A percentile compares a stretch with the other conserved stretches of the same genome.
Evolutionary conservation across 208 protist species (phyloP).

Genomic region (Leishmania amazonensis): DNA sequence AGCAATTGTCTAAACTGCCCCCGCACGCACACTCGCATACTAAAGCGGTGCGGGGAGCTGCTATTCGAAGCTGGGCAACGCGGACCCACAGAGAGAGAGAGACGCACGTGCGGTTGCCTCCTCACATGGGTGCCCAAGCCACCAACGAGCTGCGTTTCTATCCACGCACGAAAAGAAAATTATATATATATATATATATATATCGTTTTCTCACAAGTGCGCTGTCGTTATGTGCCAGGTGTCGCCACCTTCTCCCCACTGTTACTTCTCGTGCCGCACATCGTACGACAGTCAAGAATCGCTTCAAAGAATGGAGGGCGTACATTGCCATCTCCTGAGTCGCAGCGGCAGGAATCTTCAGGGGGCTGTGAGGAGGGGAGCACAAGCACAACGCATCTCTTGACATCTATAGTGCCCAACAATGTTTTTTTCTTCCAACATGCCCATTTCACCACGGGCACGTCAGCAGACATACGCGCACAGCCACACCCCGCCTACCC

Average conservation of each 20-base stretch:
- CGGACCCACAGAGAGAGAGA: no score
- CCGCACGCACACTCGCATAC: not conserved
- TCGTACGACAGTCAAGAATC: not conserved
- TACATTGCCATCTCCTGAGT: not conserved
- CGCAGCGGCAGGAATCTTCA: not conserved
- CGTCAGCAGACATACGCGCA: no score
- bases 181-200: no score
- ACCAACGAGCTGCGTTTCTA: not conserved
- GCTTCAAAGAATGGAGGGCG: not conserved
- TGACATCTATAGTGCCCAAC: not conserved
- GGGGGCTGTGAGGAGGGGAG: not conserved
- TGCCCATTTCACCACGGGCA: not conserved
- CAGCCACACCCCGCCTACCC: no score
- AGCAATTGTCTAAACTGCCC: not conserved
- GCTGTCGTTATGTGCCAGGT: not conserved
- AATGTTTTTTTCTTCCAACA: not conserved
- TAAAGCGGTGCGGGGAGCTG: not conserved
- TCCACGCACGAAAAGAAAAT: not conserved
- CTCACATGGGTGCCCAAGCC: no score
- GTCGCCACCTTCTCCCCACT: not conserved
- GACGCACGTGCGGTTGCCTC: no score
- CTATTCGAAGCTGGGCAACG: no score
- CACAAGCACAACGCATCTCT: not conserved
- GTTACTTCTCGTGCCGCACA: not conserved
- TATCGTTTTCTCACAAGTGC: not conserved